Evolutionary conservation across 2,329 filamentous ascomycete species (phyloP).

Genomic region (Fusarium buxicola): DNA sequence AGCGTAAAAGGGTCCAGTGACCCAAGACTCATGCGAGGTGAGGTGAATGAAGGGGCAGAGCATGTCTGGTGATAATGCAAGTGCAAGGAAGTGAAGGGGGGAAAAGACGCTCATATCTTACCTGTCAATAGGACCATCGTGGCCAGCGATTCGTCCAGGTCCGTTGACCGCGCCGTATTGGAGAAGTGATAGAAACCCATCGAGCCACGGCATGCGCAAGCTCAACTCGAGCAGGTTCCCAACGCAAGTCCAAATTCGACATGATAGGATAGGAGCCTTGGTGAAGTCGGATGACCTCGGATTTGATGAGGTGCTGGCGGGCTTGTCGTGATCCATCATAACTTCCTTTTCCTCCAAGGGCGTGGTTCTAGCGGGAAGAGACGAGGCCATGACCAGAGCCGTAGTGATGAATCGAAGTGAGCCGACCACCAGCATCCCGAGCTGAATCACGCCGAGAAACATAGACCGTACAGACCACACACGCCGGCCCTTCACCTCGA

Average conservation of each 20-base stretch:
- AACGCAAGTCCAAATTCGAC: constrained; percentile 80
- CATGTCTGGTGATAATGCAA: constrained; percentile 28
- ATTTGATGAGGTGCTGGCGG: constrained; percentile 34
- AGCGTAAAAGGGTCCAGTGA: constrained; percentile 59
- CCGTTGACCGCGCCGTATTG: constrained; percentile 80
- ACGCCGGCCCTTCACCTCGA: constrained; percentile 29
- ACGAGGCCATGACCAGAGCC: constrained; percentile 74
- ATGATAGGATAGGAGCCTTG: constrained; percentile 77
- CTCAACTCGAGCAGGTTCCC: constrained; percentile 79
- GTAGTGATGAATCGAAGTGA: constrained; percentile 73
- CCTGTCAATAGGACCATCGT: constrained; percentile 88
- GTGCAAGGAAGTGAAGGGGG: constrained; percentile 48
- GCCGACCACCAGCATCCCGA: constrained; percentile 66
- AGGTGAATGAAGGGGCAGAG: constrained; percentile 50
- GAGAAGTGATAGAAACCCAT: constrained; percentile 77
- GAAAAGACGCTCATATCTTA: constrained; percentile 66
- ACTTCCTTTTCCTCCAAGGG: constrained; percentile 42
- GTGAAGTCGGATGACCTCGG: constrained; percentile 29
- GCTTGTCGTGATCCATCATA: constrained; percentile 33
- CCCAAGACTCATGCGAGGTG: constrained; percentile 58
- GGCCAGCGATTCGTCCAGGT: constrained; percentile 78
- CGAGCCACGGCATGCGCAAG: constrained; percentile 90
- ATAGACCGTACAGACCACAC: constrained; percentile 58
- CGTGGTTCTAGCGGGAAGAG: constrained; percentile 67
- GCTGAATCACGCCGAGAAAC: constrained; percentile 69